A percentile compares a stretch with the other conserved stretches of the same genome.
Conservation (phyloP, 192 early-diverging fungal species). For the Chytriomyces confervae region DNA sequence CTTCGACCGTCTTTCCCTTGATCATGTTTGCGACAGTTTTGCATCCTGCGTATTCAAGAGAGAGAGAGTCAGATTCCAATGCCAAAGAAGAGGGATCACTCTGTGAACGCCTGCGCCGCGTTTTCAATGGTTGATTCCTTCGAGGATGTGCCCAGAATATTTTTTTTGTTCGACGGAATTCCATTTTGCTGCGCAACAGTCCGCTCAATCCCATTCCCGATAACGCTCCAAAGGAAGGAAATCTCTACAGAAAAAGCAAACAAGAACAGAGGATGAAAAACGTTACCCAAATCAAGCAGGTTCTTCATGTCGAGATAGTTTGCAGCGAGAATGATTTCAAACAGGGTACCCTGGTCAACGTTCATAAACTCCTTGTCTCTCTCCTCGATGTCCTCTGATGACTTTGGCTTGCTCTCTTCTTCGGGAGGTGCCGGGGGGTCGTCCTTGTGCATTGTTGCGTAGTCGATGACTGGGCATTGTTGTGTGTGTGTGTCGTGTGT, state of each 20-base stretch:
- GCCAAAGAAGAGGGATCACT: background rate
- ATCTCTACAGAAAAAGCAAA: background rate
- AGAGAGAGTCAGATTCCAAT: background rate
- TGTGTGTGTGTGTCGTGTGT: background rate
- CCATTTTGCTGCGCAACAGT: background rate
- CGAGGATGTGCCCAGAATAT: background rate
- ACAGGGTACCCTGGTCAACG: slow-evolving; percentile 92
- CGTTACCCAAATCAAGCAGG: slow-evolving; percentile 62
- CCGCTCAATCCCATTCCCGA: background rate
- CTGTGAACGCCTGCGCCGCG: background rate
- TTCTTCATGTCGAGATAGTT: slow-evolving; percentile 71
- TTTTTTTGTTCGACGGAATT: background rate
- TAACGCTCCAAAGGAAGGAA: background rate
- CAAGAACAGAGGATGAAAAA: background rate
- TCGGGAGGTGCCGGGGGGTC: slow-evolving; percentile 61
- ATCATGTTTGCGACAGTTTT: slow-evolving; percentile 93
- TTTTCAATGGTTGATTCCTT: background rate
- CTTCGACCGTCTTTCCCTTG: slow-evolving; percentile 86
- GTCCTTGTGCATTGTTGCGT: slow-evolving; percentile 85
- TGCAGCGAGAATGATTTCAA: slow-evolving; percentile 83
- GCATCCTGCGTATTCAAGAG: slow-evolving; percentile 53
- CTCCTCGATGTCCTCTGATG: slow-evolving; percentile 81
- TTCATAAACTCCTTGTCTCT: slow-evolving; percentile 91
- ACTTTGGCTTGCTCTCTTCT: slow-evolving; percentile 67
- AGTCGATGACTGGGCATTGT: slow-evolving; percentile 72